phyloP scores from a whole-genome alignment of 371 early-diverging fungal species.

The Gilbertella persicaria region DNA sequence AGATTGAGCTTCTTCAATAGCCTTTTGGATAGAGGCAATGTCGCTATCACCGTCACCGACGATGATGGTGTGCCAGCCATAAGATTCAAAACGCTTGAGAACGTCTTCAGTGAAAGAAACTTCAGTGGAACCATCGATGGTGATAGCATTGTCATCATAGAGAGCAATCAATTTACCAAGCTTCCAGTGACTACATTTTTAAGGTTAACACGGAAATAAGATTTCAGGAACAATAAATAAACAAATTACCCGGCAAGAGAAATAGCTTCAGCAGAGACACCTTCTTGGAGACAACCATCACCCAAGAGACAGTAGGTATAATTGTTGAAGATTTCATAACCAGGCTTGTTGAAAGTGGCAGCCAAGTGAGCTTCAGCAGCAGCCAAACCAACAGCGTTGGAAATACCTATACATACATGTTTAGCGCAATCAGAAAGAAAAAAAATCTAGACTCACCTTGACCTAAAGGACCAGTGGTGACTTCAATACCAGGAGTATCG shows the following conservation, averaged over 20 bases:
- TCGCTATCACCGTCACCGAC: constrained; percentile 89
- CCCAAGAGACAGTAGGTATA: constrained; percentile 91
- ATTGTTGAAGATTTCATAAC: constrained; percentile 83
- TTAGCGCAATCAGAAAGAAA: too few relatives aligned
- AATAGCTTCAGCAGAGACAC: constrained; percentile 96
- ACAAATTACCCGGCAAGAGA: constrained; percentile 90
- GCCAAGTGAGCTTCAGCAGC: constrained; percentile 88
- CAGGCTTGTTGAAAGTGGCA: constrained; percentile 89
- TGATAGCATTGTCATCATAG: constrained; percentile 97
- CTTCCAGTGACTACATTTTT: constrained; percentile 76
- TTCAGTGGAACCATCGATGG: constrained; percentile 93
- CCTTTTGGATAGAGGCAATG: constrained; percentile 67
- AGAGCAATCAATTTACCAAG: constrained; percentile 96
- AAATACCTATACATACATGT: constrained; percentile 60
- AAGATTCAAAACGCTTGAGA: constrained; percentile 85
- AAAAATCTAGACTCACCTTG: too few relatives aligned
- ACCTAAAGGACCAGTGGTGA: constrained; percentile 99
- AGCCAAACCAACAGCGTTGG: constrained; percentile 97
- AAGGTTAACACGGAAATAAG: constrained; percentile 1
- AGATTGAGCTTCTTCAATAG: constrained; percentile 79
- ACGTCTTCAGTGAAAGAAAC: constrained; percentile 97
- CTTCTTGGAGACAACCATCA: constrained; percentile 99
- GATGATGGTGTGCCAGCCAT: constrained; percentile 90
- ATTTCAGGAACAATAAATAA: constrained; percentile 3
- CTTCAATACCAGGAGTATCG: constrained; percentile 92